Evolutionary conservation across 163 green algal genomes (phyloP), one percentile per base, ranked within the genome.

Genomic region (Prototheca cutis): DNA sequence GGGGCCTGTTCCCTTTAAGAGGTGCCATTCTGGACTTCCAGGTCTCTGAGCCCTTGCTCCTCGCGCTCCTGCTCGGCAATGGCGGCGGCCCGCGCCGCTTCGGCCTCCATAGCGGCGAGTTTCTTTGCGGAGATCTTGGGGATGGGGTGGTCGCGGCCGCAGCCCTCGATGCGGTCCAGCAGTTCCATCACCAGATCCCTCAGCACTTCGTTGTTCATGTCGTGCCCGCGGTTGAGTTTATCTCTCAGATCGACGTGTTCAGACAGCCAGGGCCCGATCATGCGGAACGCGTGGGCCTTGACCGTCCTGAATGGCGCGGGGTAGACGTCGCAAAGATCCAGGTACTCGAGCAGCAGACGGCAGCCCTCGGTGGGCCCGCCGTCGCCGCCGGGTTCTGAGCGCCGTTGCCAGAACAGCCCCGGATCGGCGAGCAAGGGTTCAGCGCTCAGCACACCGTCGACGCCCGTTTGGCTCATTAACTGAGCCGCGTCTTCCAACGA

Each of bases 381-480:
- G 58, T 42, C 23, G 32, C 13, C 33, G 31, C 7, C 40, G n/a
- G 40, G 24, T 5, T 24, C 27, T 7, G 13, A n/a, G 29, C 32
- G 36, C 40, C 7, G 28, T 29, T 8, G 24, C 48, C 48, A 54
- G 66, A 98, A 99, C 6, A 99, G 75, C 6, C 78, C 80, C 4
- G 93, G 93, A 73, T 99, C 86, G 24, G 73, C 73, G 66, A 99
- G 76, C 59, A 98, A 75, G n/a, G 78, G 77, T 61, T 97, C 89
- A 24, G 93, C 93, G 36, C 48, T 51, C 63, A 90, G 65, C 49
- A 96, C 86, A 4, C 88, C 90, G 56, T 96, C 84, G 24, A 72
- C 81, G 3, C 89, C 84, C 0, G 93, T 98, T 57, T 80, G 80
- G 1, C 67, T 74, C 77, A 99, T 79, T 65, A 82, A 91, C 19